Base-by-base conservation (phyloP, 2,329 filamentous ascomycete species). In the Aspergillus sergii region DNA sequence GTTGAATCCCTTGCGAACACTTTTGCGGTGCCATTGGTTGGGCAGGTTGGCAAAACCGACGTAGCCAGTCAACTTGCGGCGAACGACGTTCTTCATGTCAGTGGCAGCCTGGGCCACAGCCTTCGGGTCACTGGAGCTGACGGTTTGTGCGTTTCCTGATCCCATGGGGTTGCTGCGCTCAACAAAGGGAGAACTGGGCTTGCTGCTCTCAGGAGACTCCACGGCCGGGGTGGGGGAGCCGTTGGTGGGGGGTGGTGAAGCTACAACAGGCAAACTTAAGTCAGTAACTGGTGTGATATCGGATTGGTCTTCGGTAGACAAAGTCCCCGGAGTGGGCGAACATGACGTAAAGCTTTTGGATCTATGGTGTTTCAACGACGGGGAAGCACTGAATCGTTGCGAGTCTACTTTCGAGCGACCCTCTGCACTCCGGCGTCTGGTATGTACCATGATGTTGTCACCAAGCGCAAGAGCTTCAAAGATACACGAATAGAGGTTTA, bases 1-100 rank as follows among this genome's bases (percentile, higher is more conserved):
- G 88, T 98, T 99, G 88, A 99, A 99, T 66, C 95, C 95, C 84
- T 99, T 99, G 79, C 95, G 93, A 76, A 99, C 95, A 88, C 94
- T 97, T 91, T 99, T 99, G 82, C 95, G 94, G 86, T 99, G 95
- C 95, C 95, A 99, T 84, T 99, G 95, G 84, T 99, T 99, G 69
- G 95, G 95, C 78, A 99, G 83, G 81, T 99, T 99, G 80, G 95
- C 95, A 77, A 99, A 99, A 70, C 95, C 95, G 75, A 99, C 95
- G 75, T 98, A 99, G 77, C 95, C 95, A 57, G 95, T 98, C 78
- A 99, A 85, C 86, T 99, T 99, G 82, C 95, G 89, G 82, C 95
- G 92, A 74, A 99, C 94, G 79, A 99, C 96, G 85, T 99, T 98
- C 82, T 90, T 90, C 86, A 90, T 90, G 75, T 93, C 91, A 75